These are phyloP conservation scores for Castanea sativa DNA, from an alignment of 306 rosid species.

Conservation along the genomic window DNA sequence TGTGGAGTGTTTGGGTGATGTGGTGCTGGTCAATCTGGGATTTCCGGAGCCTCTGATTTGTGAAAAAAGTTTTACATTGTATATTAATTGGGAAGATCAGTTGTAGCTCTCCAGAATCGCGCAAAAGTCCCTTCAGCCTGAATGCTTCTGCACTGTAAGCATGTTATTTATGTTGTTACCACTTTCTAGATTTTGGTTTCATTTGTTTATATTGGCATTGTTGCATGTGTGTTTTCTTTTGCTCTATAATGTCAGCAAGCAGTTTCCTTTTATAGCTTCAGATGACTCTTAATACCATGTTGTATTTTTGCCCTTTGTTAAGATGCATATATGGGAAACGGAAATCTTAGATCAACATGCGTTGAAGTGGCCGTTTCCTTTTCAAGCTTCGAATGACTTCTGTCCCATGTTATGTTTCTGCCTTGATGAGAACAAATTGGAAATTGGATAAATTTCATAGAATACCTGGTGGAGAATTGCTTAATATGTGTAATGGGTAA, in stretches of 20 bases:
- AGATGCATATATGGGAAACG: constrained; percentile 32
- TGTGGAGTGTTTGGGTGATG: constrained; percentile 55
- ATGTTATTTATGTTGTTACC: constrained; percentile 61
- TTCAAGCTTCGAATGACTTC: not conserved
- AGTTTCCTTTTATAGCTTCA: constrained; percentile 46
- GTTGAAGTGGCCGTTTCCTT: constrained; percentile 2
- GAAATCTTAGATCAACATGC: constrained; percentile 23
- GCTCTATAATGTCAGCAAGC: constrained; percentile 36
- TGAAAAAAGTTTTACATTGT: constrained; percentile 20
- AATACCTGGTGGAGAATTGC: not conserved
- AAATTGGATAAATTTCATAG: not conserved
- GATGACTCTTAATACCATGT: constrained; percentile 40
- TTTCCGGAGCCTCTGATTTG: constrained; percentile 39
- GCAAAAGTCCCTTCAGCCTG: constrained; percentile 48
- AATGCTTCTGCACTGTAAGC: constrained; percentile 91
- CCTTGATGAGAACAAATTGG: constrained; percentile 1
- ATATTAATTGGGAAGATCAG: constrained; percentile 39
- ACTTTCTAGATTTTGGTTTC: constrained; percentile 59
- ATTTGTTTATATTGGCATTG: constrained; percentile 71
- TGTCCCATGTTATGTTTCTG: not conserved
- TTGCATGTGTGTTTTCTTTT: constrained; percentile 54
- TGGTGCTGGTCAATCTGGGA: constrained; percentile 44
- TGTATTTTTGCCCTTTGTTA: constrained; percentile 36
- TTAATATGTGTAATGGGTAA: not conserved
- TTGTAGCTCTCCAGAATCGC: constrained; percentile 31